Base-by-base conservation (phyloP, 805 yeast species). In the Naumovozyma dairenensis region DNA sequence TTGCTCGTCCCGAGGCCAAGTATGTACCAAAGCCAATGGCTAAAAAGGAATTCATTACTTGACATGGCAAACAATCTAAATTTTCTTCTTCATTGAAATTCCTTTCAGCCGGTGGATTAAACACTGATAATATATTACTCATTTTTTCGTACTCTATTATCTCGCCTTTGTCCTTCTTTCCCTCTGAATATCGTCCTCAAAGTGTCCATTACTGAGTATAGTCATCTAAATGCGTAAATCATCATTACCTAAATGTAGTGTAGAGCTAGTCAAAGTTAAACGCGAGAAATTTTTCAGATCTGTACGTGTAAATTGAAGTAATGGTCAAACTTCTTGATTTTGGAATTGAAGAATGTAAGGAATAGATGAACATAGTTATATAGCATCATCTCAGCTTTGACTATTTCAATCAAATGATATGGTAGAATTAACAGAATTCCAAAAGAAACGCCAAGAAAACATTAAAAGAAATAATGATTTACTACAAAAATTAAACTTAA, bases 401-500 rank as follows among this genome's bases (percentile, higher is more conserved):
- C n/a, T n/a, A n/a, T n/a, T n/a, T n/a, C n/a, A n/a, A n/a, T n/a
- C n/a, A n/a, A n/a, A n/a, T n/a, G 21, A 22, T 24, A 42, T 53
- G 51, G 41, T 39, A 16, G 53, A 45, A 16, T 37, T 78, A 20
- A 70, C 81, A 2, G 84, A 77, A 22, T 79, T 82, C 50, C 92
- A 82, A 55, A 70, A 64, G 46, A 77, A 75, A 50, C 59, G 93
- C 38, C 77, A 71, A 49, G 83, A 74, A 38, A 85, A 84, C 51
- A 92, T 89, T 39, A 82, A 76, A 42, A 67, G 97, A 32, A 92
- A 89, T 58, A 75, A 77, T 53, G 82, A 76, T 43, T 68, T 87
- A 16, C 63, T 89, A 33, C 67, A 73, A 45, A 74, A 79, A 43
- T 66, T 89, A 43, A 80, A 85, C 43, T 63, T 89, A 14, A 77